Base-by-base conservation (phyloP, 345 rosid species). In the Pistacia atlantica region DNA sequence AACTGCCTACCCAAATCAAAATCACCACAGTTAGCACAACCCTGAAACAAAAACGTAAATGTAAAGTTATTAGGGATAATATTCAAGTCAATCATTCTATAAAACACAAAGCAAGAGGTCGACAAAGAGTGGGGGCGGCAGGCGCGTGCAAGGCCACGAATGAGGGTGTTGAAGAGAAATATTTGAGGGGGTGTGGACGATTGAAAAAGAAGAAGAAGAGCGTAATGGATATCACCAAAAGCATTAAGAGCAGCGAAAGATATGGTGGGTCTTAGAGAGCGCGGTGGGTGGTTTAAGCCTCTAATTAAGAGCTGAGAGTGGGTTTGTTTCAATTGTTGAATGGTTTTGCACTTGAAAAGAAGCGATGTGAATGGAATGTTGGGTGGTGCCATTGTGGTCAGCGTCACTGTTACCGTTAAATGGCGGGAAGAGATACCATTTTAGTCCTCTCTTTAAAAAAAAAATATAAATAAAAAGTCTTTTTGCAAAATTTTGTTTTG, bases 81-180 rank as follows among this genome's bases (percentile, higher is more conserved):
- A 20, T 54, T 74, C 3, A 65, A 65, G 4, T 54, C 37, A 8
- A 33, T 51, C 77, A 74, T 35, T 20, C 61, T 51, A 22, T 54
- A 20, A 35, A 74, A 74, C 11, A 74, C 11, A 37, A 64, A 70
- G n/a, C 65, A 22, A 0, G 70, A 51, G 52, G 69, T 35, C 6
- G 63, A 37, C 12, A 64, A 60, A 62, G 33, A 48, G 18, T 18
- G n/a, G 0, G 69, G 51, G 33, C 28, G 59, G 35, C 31, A 31
- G 4, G 67, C n/a, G 31, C 69, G 76, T 3, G 77, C 69, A 2
- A 74, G 77, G 10, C 77, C 61, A 2, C 77, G 69, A 51, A 63
- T 74, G 51, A 74, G 48, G 49, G 77, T 74, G 69, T 74, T 74
- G 52, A 62, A 74, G 49, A 74, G 69, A 51, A 74, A 64, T n/a